These are phyloP conservation scores for Hyphopichia burtonii DNA, from an alignment of 1,139 yeast species.

Conservation along the genomic window DNA sequence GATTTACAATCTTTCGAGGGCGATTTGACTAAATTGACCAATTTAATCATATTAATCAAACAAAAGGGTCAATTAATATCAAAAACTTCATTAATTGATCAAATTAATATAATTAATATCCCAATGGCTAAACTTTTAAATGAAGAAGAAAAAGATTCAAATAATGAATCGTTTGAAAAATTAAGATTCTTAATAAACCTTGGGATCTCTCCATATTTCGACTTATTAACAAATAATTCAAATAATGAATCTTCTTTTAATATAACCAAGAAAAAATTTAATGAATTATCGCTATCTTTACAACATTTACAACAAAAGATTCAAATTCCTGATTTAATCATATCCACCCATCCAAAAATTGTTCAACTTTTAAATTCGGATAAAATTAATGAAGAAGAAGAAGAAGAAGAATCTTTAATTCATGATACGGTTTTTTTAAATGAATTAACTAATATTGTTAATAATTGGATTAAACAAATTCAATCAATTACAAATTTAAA, in stretches of 20 bases:
- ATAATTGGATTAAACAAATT: conserved; percentile 69
- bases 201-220: conserved; percentile 42
- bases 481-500: conserved; percentile 55
- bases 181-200: conserved; percentile 56
- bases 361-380: conserved; percentile 20
- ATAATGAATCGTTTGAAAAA: conserved; percentile 46
- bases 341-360: conserved; percentile 55
- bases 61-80: conserved; percentile 33
- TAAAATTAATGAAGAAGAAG: conserved; percentile 18
- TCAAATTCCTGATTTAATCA: conserved; percentile 62
- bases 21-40: background rate
- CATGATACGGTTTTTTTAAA: conserved; percentile 61
- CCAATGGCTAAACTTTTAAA: conserved; percentile 21
- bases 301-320: conserved; percentile 68
- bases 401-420: conserved; percentile 20
- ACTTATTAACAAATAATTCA: conserved; percentile 12
- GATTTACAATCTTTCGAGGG: conserved; percentile 2
- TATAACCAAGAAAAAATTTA: conserved; percentile 59
- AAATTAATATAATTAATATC: conserved; percentile 38
- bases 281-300: conserved; percentile 66
- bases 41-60: conserved; percentile 33
- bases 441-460: conserved; percentile 62
- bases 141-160: conserved; percentile 9
- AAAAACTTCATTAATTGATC: conserved; percentile 28
- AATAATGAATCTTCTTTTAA: conserved; percentile 28